Base-by-base conservation (phyloP, 2,329 filamentous ascomycete genomes). In the Cordyceps militaris region DNA sequence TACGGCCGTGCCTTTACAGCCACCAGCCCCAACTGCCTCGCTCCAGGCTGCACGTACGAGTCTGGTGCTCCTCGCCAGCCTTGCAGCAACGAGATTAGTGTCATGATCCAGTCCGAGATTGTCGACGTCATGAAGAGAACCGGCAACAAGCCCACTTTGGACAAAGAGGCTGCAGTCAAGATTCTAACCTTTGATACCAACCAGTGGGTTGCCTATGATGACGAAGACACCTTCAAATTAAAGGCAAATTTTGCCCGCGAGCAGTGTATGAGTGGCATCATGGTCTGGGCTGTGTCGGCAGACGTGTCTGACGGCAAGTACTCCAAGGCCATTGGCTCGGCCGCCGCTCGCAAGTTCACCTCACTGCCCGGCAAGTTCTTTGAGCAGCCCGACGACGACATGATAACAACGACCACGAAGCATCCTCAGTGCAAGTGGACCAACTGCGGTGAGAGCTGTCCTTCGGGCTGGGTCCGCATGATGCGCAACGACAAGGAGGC, bases 1-100 rank as follows among this genome's bases (percentile, higher is more conserved):
- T 80, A 81, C 57, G 74, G 73, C 0, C 62, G 66, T 1, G 34
- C 49, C 4, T 64, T 61, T 24, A 61, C 59, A 7, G 40, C 61
- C 1, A 19, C 59, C 0, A 56, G 60, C 10, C 26, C 63, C 2
- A 30, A 16, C 3, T 67, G 66, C 46, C 46, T 38, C 19, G 55
- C 28, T 7, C 66, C 69, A 1, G 64, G 67, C 0, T 71, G 69
- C 48, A 21, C 28, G 2, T 67, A 66, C 40, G 42, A 38, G 13
- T 60, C 58, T 23, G 63, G 53, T 1, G 64, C 60, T 9, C 10
- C 59, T 1, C 23, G 54, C 1, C 62, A 61, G 3, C 13, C 47
- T 0, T 68, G 64, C 59, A 66, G 64, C n/a, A 43, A 53, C 1
- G 59, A 62, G 3, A 49, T 59, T 0, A 64, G 67, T 2, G 55